Evolutionary conservation across 768 basidiomycete species (phyloP).

Genomic region (Termitomyces sp.): DNA sequence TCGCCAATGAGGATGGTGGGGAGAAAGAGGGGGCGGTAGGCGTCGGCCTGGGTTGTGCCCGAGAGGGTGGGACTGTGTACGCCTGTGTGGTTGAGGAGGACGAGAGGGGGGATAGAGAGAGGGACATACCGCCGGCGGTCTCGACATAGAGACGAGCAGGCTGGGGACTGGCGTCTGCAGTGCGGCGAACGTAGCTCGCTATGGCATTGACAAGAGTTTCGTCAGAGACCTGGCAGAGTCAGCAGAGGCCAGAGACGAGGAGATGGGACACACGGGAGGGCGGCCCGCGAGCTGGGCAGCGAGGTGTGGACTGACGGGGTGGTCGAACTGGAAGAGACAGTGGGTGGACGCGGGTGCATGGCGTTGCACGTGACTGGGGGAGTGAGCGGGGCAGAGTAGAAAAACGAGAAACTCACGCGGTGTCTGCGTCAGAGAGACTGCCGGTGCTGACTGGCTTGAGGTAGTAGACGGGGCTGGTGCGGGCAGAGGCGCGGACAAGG

Average conservation of each 20-base stretch:
- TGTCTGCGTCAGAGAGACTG: conserved; percentile 73
- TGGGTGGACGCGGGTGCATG: conserved; percentile 48
- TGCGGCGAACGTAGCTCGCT: conserved; percentile 55
- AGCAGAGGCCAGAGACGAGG: background rate
- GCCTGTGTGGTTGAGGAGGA: conserved; percentile 40
- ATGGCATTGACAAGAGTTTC: conserved; percentile 61
- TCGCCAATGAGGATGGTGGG: conserved; percentile 88
- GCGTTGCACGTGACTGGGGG: conserved; percentile 59
- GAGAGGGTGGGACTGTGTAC: conserved; percentile 88
- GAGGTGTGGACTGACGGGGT: conserved; percentile 92
- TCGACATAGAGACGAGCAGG: conserved; percentile 76
- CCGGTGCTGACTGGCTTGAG: conserved; percentile 95
- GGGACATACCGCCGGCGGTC: conserved; percentile 84
- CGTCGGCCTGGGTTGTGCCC: conserved; percentile 78
- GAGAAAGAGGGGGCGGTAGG: conserved; percentile 81
- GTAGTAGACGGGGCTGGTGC: conserved; percentile 51
- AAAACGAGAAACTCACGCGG: conserved; percentile 44
- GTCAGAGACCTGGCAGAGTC: conserved; percentile 38
- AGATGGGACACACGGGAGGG: background rate
- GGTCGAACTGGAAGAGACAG: conserved; percentile 79
- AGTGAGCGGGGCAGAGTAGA: background rate
- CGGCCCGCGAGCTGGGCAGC: conserved; percentile 54
- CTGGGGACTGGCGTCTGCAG: conserved; percentile 20
- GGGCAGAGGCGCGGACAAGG: conserved; percentile 72
- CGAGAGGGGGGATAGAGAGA: background rate